A percentile compares a stretch with the other conserved stretches of the same genome.
phyloP scores from a whole-genome alignment of 2,329 filamentous ascomycete species.

The Penicillium sp. region DNA sequence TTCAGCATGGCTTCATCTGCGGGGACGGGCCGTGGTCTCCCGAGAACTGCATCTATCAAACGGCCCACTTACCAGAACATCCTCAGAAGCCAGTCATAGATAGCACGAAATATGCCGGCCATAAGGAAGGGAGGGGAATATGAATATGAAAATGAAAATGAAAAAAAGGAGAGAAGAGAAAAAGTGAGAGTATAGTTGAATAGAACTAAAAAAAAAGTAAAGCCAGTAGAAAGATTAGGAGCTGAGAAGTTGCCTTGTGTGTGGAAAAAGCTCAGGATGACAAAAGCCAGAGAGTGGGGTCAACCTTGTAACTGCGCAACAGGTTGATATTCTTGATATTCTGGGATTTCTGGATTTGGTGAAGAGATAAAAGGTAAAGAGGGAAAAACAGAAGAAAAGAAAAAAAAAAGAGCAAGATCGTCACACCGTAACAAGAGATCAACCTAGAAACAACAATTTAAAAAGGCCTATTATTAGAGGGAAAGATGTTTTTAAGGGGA shows the following conservation, averaged over 20 bases:
- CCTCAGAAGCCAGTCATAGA: conserved; percentile 98
- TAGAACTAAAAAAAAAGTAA: conserved; percentile 7
- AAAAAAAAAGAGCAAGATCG: conserved; percentile 1
- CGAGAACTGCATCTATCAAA: conserved; percentile 26
- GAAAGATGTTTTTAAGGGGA: conserved; percentile 1
- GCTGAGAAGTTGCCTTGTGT: conserved; percentile 13
- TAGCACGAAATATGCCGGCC: conserved; percentile 86
- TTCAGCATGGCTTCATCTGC: conserved; percentile 26
- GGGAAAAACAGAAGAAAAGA: conserved; percentile 1
- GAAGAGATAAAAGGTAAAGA: conserved; percentile 6
- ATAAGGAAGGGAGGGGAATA: conserved; percentile 54
- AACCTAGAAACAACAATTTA: not conserved
- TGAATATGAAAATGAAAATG: not conserved
- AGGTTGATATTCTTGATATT: not conserved
- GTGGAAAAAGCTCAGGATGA: conserved; percentile 10
- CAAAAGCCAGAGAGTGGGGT: conserved; percentile 22
- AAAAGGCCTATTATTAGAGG: conserved; percentile 1
- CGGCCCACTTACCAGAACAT: conserved; percentile 79
- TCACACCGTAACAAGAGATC: not conserved
- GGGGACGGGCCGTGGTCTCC: conserved; percentile 38
- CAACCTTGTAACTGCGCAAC: not conserved
- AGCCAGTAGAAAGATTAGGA: conserved; percentile 16
- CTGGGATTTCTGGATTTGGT: not conserved
- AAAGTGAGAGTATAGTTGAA: conserved; percentile 8
- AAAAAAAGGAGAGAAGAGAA: conserved; percentile 8